Evolutionary conservation across 2,329 filamentous ascomycete genomes (phyloP), one percentile per base, ranked within the genome.

Genomic region (Beauveria australis): DNA sequence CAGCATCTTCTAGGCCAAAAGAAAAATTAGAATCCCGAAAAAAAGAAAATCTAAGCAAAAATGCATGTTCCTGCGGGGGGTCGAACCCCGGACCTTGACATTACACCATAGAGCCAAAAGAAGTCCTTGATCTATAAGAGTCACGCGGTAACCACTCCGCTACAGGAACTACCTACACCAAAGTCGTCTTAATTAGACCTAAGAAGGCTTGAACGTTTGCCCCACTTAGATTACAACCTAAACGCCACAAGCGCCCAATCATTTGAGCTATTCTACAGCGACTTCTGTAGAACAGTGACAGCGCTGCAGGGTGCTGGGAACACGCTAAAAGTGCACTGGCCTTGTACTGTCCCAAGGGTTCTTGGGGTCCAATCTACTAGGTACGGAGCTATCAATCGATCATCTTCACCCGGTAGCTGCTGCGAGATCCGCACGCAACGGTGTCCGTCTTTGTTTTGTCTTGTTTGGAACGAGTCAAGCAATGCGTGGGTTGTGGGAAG

Each of bases 1-100:
- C 16, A 48, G 30, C 16, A 26, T 28, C 18, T 14, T 41, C 5
- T 7, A 55, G 51, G 14, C 19, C 19, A 43, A 41, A 53, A 14
- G 37, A 55, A n/a, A 61, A 51, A 52, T n/a, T 43, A 22, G 10
- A 19, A 43, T 28, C 3, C 1, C 12, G 5, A 33, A 33, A 33
- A 33, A 33, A 51, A 6, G 41, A 14, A 33, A 14, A 5, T 33
- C 5, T 3, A 19, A 22, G 3, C 26, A 60, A 60, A 53, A 53
- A 60, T 47, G 8, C 8, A 49, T 68, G 66, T 65, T 67, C 67
- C 66, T 64, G 67, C 66, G 64, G 66, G 66, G 66, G 66, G 64
- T 68, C 67, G 67, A 68, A 68, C 66, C 64, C 66, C 65, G 63
- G 66, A 68, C 66, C 66, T 68, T 67, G 66, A 67, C 66, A 67